Percentiles rank a stretch among this genome's conserved stretches.
phyloP scores from a whole-genome alignment of 2,329 filamentous ascomycete genomes.

The Pseudogymnoascus sp. region DNA sequence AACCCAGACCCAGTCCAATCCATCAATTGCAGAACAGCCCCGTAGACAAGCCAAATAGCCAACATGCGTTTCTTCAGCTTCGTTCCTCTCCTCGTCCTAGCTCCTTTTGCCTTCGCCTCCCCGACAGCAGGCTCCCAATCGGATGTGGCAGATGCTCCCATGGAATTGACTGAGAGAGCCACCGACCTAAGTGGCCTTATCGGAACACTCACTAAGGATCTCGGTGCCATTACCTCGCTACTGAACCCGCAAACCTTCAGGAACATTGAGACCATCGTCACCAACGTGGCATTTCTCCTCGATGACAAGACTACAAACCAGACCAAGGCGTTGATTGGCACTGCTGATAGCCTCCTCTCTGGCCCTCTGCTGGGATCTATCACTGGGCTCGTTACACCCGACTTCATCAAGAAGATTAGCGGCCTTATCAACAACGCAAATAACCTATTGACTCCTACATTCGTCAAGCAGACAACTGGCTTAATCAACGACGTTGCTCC shows the following conservation, averaged over 20 bases:
- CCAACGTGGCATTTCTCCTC: constrained; percentile 8
- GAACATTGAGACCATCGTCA: constrained; percentile 10
- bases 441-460: background rate
- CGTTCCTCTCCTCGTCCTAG: background rate
- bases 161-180: background rate
- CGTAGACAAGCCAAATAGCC: background rate
- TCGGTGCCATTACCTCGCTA: background rate
- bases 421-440: constrained; percentile 1
- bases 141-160: background rate
- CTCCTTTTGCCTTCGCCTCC: background rate
- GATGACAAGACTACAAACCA: constrained; percentile 13
- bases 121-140: background rate
- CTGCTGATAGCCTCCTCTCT: background rate
- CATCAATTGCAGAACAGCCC: background rate
- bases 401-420: constrained; percentile 4
- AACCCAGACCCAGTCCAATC: background rate
- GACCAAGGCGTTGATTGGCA: background rate
- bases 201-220: background rate
- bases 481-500: background rate
- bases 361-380: background rate
- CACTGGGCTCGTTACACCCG: background rate
- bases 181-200: background rate
- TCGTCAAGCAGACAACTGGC: constrained; percentile 2
- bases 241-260: constrained; percentile 11
- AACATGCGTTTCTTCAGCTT: constrained; percentile 2